phyloP scores from a whole-genome alignment of 225 moss, liverwort and hornwort species.

The Sphagnum contortum region DNA sequence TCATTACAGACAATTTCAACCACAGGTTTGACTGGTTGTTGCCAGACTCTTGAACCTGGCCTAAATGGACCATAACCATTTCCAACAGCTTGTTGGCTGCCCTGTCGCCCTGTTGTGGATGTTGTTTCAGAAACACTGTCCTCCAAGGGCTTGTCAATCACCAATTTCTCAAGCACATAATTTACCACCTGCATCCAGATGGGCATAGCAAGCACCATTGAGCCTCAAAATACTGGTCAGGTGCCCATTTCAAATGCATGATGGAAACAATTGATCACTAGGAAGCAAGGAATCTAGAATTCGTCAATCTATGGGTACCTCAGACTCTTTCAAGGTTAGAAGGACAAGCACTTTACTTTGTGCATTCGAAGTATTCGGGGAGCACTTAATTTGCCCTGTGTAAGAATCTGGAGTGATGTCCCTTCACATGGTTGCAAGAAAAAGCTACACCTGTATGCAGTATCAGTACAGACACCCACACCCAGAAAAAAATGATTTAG shows the following conservation, averaged over 20 bases:
- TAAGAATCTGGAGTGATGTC: slow-evolving; percentile 64
- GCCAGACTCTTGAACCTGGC: slow-evolving; percentile 63
- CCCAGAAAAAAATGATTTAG: no score
- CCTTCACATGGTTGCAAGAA: slow-evolving; percentile 81
- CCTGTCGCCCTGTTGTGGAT: slow-evolving; percentile 38
- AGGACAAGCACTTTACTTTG: slow-evolving; percentile 37
- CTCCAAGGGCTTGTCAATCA: slow-evolving; percentile 66
- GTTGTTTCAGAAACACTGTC: slow-evolving; percentile 53
- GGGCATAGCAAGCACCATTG: no score
- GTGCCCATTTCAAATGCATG: no score
- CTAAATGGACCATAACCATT: slow-evolving; percentile 49
- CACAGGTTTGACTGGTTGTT: slow-evolving; percentile 55
- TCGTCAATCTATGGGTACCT: no score
- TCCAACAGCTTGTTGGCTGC: slow-evolving; percentile 47
- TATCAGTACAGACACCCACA: no score
- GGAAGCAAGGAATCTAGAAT: no score
- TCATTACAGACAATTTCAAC: slow-evolving; percentile 90
- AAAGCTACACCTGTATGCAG: slow-evolving; percentile 65
- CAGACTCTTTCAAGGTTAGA: no score
- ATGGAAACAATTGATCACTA: no score
- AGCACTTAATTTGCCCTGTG: slow-evolving; percentile 84
- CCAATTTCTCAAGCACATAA: slow-evolving; percentile 86
- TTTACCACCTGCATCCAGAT: slow-evolving; percentile 63
- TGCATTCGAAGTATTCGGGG: slow-evolving; percentile 93
- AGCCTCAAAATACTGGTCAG: no score